A percentile compares a stretch with the other conserved stretches of the same genome.
Conservation (phyloP, 345 rosid genomes). For the Pistacia atlantica region DNA sequence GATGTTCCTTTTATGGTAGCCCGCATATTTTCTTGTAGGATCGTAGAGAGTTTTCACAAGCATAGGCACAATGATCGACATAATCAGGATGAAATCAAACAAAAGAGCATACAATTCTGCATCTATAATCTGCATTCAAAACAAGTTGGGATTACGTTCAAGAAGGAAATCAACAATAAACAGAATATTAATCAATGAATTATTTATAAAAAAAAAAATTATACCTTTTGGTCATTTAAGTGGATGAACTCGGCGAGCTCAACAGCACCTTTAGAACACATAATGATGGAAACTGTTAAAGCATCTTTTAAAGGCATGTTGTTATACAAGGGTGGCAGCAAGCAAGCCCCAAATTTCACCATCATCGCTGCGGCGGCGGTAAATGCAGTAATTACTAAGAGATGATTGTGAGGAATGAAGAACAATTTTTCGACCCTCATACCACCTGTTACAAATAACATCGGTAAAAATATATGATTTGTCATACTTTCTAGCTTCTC, state of each 20-base stretch:
- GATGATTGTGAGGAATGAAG: neutral
- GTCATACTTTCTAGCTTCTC: constrained; percentile 25
- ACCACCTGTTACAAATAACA: constrained; percentile 19
- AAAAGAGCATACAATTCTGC: neutral
- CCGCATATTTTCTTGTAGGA: constrained; percentile 52
- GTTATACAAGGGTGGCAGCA: constrained; percentile 41
- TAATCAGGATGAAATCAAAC: constrained; percentile 1
- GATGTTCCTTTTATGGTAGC: constrained; percentile 51
- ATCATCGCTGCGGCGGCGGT: constrained; percentile 19
- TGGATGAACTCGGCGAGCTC: constrained; percentile 37
- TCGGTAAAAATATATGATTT: constrained; percentile 11
- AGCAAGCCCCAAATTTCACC: constrained; percentile 34
- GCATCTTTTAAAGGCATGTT: constrained; percentile 50
- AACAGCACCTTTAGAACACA: constrained; percentile 50
- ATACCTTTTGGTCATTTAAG: constrained; percentile 8
- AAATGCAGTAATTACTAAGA: neutral
- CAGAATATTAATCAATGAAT: neutral
- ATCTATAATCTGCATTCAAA: constrained; percentile 7
- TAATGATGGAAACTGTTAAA: constrained; percentile 44
- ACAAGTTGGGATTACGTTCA: too few relatives aligned
- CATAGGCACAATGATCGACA: constrained; percentile 42
- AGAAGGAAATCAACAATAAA: too few relatives aligned
- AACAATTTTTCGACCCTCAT: constrained; percentile 17
- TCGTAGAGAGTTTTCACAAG: constrained; percentile 46
- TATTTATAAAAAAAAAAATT: too few relatives aligned